Evolutionary conservation across 202 grass and related monocot species (phyloP).

Genomic region (Zoysia matrella): DNA sequence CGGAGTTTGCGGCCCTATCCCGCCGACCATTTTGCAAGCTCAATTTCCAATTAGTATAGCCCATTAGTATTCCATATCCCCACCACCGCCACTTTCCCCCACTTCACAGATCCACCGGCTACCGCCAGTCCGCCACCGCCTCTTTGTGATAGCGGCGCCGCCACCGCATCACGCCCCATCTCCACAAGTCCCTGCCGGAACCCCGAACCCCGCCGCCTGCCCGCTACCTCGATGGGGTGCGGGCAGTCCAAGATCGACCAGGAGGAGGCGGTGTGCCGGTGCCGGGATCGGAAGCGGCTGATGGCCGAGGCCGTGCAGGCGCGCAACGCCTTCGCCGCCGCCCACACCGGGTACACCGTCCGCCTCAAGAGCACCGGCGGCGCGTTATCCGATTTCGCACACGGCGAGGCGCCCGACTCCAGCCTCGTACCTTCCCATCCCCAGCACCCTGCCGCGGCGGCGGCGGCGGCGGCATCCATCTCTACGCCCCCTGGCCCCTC

Average conservation of each 20-base stretch:
- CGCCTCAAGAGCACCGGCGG: constrained; percentile 82
- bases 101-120: not conserved
- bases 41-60: no score
- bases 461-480: constrained; percentile 18
- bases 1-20: no score
- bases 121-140: not conserved
- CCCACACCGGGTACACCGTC: constrained; percentile 78
- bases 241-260: constrained; percentile 88
- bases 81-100: not conserved
- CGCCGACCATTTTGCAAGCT: no score
- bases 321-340: constrained; percentile 85
- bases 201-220: not conserved
- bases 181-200: constrained; percentile 3
- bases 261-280: constrained; percentile 80
- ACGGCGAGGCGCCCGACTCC: constrained; percentile 58
- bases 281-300: constrained; percentile 68
- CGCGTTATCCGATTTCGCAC: constrained; percentile 79
- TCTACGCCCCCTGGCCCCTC: constrained; percentile 40
- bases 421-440: constrained; percentile 34
- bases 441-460: constrained; percentile 1
- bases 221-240: constrained; percentile 60
- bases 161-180: constrained; percentile 20
- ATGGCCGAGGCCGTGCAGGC: constrained; percentile 59
- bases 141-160: not conserved
- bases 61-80: no score